Conservation (phyloP, 148 eudicot genomes). For the Rhododendron ferrugineum region DNA sequence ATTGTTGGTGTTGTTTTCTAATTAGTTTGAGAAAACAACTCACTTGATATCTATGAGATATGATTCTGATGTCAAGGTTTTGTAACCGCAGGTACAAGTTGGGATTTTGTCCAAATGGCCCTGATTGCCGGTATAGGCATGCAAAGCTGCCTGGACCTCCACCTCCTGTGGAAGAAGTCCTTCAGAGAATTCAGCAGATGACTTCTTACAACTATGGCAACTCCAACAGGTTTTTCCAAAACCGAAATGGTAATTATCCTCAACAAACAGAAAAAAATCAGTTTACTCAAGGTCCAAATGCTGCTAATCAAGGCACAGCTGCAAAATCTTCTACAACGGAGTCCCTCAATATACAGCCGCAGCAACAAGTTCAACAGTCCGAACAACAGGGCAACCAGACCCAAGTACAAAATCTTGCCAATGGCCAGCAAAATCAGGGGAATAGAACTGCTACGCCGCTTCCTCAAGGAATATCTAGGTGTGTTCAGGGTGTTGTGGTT, state of each 20-base stretch:
- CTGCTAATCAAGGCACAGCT: slow-evolving; percentile 37
- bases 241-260: slow-evolving; percentile 53
- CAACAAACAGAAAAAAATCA: slow-evolving; percentile 67
- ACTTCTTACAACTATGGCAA: slow-evolving; percentile 59
- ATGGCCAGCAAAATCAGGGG: slow-evolving; percentile 53
- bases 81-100: slow-evolving; percentile 74
- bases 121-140: slow-evolving; percentile 96
- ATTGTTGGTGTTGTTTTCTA: background rate
- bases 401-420: slow-evolving; percentile 49
- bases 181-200: slow-evolving; percentile 86
- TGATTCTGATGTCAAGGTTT: background rate
- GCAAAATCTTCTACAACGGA: slow-evolving; percentile 47
- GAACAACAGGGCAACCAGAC: slow-evolving; percentile 46
- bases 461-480: slow-evolving; percentile 99
- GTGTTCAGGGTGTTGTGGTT: slow-evolving; percentile 72
- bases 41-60: background rate
- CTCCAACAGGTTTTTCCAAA: slow-evolving; percentile 64
- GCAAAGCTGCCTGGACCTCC: slow-evolving; percentile 95
- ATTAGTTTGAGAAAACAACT: background rate
- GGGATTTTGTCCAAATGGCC: slow-evolving; percentile 97
- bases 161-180: slow-evolving; percentile 89
- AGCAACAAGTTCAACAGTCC: slow-evolving; percentile 36
- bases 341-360: slow-evolving; percentile 41
- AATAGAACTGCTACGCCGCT: slow-evolving; percentile 66
- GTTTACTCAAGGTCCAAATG: slow-evolving; percentile 43